Conservation (phyloP, 1,284 basidiomycete species). For the Leccinum pseudoinsigne region DNA sequence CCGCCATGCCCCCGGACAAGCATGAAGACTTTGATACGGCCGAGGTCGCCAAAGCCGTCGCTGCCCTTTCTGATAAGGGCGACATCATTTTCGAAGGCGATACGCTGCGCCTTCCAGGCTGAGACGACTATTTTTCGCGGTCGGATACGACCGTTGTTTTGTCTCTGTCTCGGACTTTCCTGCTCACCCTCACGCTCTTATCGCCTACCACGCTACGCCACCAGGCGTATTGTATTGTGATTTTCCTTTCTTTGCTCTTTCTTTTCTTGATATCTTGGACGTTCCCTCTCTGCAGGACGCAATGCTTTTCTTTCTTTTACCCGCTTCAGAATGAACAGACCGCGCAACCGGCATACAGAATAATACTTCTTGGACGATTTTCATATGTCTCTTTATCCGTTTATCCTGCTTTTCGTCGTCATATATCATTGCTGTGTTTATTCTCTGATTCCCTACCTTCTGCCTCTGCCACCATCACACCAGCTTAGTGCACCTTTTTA, state of each 20-base stretch:
- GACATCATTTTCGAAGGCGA: slow-evolving; percentile 60
- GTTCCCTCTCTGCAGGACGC: slow-evolving; percentile 15
- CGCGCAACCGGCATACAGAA: neutral
- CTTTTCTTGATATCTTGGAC: slow-evolving; percentile 33
- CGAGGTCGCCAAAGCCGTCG: slow-evolving; percentile 63
- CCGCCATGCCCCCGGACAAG: slow-evolving; percentile 71
- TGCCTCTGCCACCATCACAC: neutral
- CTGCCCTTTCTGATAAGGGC: slow-evolving; percentile 51
- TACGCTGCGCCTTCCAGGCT: slow-evolving; percentile 43
- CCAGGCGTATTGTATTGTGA: slow-evolving; percentile 19
- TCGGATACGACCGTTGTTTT: neutral
- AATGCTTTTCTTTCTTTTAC: neutral
- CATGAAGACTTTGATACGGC: slow-evolving; percentile 77
- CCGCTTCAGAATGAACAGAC: neutral
- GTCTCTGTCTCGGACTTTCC: neutral
- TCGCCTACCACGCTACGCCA: neutral
- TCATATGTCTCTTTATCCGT: slow-evolving; percentile 11
- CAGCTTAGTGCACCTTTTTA: neutral
- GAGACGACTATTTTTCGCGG: neutral
- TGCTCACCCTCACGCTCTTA: neutral
- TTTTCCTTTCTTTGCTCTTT: neutral
- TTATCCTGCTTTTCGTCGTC: slow-evolving; percentile 3
- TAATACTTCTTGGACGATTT: slow-evolving; percentile 28
- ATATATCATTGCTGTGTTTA: slow-evolving; percentile 19
- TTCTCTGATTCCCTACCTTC: neutral